A percentile compares a stretch with the other conserved stretches of the same genome.
Evolutionary conservation across 352 stramenopile species (phyloP).

Genomic region (Globisporangium radiosum): DNA sequence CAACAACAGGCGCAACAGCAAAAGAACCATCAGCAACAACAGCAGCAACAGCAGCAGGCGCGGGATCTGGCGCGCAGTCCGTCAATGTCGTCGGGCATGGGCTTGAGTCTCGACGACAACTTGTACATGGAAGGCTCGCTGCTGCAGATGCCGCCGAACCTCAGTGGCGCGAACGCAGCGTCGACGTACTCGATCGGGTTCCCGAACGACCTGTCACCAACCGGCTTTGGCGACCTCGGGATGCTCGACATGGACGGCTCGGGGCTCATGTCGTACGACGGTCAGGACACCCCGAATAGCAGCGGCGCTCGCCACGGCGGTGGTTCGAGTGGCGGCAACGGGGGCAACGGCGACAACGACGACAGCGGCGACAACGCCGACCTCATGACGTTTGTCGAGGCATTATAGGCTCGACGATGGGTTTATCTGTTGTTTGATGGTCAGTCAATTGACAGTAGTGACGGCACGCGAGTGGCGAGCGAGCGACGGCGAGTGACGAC

Average conservation of each 20-base stretch:
- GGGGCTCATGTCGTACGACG: slow-evolving; percentile 34
- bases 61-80: slow-evolving; percentile 20
- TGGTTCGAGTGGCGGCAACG: slow-evolving; percentile 13
- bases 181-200: slow-evolving; percentile 53
- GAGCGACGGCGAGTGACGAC: too few relatives aligned
- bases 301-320: slow-evolving; percentile 17
- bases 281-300: slow-evolving; percentile 22
- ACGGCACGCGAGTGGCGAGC: too few relatives aligned
- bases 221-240: slow-evolving; percentile 58
- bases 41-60: slow-evolving; percentile 23
- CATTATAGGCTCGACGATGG: slow-evolving; percentile 23
- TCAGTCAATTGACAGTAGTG: too few relatives aligned
- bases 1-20: slow-evolving; percentile 11
- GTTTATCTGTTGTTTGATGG: too few relatives aligned
- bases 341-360: slow-evolving; percentile 18
- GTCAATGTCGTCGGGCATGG: slow-evolving; percentile 38
- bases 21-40: slow-evolving; percentile 13
- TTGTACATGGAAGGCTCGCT: slow-evolving; percentile 57
- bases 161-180: slow-evolving; percentile 24
- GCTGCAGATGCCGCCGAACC: slow-evolving; percentile 50
- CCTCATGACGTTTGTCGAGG: slow-evolving; percentile 72
- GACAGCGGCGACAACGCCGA: slow-evolving; percentile 47
- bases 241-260: slow-evolving; percentile 70
- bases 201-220: slow-evolving; percentile 53
- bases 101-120: slow-evolving; percentile 48